Percentiles rank a stretch among this genome's conserved stretches.
These are phyloP conservation scores for Taiozyma onychis DNA, from an alignment of 1,139 yeast genomes.

Conservation along the genomic window DNA sequence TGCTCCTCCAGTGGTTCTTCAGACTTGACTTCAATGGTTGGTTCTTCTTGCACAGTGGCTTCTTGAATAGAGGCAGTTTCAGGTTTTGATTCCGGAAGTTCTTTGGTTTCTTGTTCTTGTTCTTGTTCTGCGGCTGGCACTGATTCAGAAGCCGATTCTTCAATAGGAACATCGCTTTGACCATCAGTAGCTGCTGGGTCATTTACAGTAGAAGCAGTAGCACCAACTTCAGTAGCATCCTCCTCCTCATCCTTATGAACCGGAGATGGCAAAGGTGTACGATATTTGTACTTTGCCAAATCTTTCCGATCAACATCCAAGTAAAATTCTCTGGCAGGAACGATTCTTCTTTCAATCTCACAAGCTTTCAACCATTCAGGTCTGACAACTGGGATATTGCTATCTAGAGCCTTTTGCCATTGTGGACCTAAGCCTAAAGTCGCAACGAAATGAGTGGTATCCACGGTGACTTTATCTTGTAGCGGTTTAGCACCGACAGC, in stretches of 20 bases:
- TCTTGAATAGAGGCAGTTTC: not conserved
- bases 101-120: slow-evolving; percentile 17
- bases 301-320: slow-evolving; percentile 33
- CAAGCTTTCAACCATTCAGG: slow-evolving; percentile 98
- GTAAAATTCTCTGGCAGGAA: slow-evolving; percentile 87
- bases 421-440: slow-evolving; percentile 59
- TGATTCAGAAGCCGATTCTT: slow-evolving; percentile 1
- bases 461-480: slow-evolving; percentile 70
- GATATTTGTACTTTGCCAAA: not conserved
- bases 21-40: not conserved
- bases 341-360: slow-evolving; percentile 80
- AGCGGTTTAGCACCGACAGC: slow-evolving; percentile 83
- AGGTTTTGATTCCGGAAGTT: not conserved
- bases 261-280: not conserved
- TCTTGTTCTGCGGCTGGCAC: no score
- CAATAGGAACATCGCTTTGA: slow-evolving; percentile 5
- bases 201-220: not conserved
- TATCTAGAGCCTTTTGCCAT: slow-evolving; percentile 72
- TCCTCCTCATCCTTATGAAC: slow-evolving; percentile 21
- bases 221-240: slow-evolving; percentile 13
- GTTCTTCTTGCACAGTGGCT: not conserved
- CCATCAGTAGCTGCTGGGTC: not conserved
- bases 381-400: slow-evolving; percentile 89
- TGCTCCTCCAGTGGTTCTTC: slow-evolving; percentile 6
- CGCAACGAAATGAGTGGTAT: slow-evolving; percentile 91